Percentiles rank a stretch among this genome's conserved stretches.
Evolutionary conservation across 2,329 filamentous ascomycete genomes (phyloP).

Genomic region (Neofusicoccum ribis): DNA sequence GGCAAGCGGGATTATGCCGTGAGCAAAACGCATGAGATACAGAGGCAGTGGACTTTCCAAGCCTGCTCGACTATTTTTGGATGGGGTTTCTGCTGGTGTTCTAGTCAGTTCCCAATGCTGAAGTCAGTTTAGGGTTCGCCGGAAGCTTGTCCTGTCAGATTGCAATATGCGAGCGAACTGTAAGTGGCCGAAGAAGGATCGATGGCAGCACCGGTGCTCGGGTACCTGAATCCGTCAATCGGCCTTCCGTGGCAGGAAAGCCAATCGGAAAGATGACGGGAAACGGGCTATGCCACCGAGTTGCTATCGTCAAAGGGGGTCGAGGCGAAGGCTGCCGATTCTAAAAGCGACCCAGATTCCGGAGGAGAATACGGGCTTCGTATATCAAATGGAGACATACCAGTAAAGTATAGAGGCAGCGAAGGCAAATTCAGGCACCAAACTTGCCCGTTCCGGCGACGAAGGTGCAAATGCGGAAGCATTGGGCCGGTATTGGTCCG

Average conservation of each 20-base stretch:
- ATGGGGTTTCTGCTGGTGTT: background rate
- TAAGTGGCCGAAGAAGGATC: background rate
- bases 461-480: background rate
- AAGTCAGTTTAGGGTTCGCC: constrained; percentile 10
- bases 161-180: background rate
- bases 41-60: background rate
- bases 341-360: too few species aligned
- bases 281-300: too few species aligned
- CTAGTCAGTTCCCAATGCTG: background rate
- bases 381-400: too few species aligned
- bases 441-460: too few species aligned
- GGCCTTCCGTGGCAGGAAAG: background rate
- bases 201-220: background rate
- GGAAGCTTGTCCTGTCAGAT: background rate
- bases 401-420: too few species aligned
- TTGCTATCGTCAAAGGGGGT: too few species aligned
- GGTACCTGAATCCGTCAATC: background rate
- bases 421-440: too few species aligned
- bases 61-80: background rate
- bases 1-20: background rate
- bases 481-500: background rate
- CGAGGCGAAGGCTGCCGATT: too few species aligned
- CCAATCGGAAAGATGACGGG: background rate
- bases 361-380: too few species aligned
- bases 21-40: background rate